These are phyloP conservation scores for Solanum neorickii DNA, from an alignment of 257 asterid genomes.

Conservation along the genomic window DNA sequence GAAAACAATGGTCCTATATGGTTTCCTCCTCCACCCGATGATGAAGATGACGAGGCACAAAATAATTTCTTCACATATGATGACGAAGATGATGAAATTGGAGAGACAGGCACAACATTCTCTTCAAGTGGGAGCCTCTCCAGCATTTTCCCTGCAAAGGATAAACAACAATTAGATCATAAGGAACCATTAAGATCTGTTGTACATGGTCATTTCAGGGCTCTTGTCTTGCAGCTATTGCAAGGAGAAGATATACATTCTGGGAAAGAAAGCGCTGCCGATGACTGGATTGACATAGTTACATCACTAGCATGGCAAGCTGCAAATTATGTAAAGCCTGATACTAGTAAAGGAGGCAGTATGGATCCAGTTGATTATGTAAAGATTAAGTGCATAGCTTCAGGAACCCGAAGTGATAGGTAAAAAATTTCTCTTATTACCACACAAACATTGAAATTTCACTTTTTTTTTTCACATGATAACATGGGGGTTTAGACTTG, in stretches of 20 bases:
- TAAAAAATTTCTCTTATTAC: slow-evolving; percentile 5
- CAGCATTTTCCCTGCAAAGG: slow-evolving; percentile 24
- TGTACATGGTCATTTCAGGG: slow-evolving; percentile 78
- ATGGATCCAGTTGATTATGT: slow-evolving; percentile 94
- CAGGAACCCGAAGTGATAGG: slow-evolving; percentile 80
- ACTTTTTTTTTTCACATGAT: background rate
- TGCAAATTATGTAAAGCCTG: slow-evolving; percentile 80
- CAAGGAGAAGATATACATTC: slow-evolving; percentile 47
- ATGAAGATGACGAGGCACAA: slow-evolving; percentile 39
- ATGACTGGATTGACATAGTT: slow-evolving; percentile 70
- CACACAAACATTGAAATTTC: background rate
- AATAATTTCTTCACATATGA: slow-evolving; percentile 50
- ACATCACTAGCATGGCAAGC: slow-evolving; percentile 76
- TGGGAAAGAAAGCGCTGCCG: slow-evolving; percentile 28
- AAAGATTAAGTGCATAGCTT: slow-evolving; percentile 85
- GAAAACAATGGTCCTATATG: slow-evolving; percentile 67
- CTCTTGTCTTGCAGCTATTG: slow-evolving; percentile 81
- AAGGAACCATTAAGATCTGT: slow-evolving; percentile 48
- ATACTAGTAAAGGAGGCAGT: slow-evolving; percentile 94
- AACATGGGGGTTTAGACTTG: background rate
- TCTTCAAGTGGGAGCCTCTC: slow-evolving; percentile 26
- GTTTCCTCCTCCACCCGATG: slow-evolving; percentile 85
- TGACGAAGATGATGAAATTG: slow-evolving; percentile 76
- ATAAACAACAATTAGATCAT: slow-evolving; percentile 28
- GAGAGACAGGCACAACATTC: slow-evolving; percentile 31